phyloP scores from a whole-genome alignment of 148 eudicot genomes.

The Agrostemma githago region DNA sequence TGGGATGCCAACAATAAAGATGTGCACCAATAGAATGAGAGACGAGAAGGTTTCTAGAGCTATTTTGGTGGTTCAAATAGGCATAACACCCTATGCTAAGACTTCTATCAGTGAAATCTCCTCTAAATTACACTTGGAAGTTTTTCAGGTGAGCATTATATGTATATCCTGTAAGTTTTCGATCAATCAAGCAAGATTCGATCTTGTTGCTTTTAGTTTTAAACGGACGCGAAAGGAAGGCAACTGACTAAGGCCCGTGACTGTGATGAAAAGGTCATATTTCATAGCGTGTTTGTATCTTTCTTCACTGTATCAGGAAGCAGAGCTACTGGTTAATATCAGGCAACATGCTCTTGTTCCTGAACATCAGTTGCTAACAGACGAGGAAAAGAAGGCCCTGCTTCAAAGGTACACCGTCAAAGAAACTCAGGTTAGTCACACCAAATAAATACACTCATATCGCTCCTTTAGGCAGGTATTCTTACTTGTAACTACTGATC shows the following conservation, averaged over 20 bases:
- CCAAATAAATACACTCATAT: background rate
- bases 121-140: slow-evolving; percentile 66
- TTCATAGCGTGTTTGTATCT: background rate
- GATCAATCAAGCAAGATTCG: background rate
- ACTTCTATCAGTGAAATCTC: slow-evolving; percentile 63
- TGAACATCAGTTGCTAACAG: slow-evolving; percentile 62
- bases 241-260: no score
- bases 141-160: slow-evolving; percentile 49
- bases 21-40: slow-evolving; percentile 68
- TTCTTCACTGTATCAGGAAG: slow-evolving; percentile 44
- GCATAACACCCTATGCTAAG: slow-evolving; percentile 70
- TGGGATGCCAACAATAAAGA: slow-evolving; percentile 81
- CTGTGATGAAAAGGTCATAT: background rate
- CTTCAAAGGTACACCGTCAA: slow-evolving; percentile 79
- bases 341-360: slow-evolving; percentile 84
- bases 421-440: slow-evolving; percentile 79
- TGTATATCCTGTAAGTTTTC: background rate
- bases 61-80: slow-evolving; percentile 69
- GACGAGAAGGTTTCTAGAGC: slow-evolving; percentile 63
- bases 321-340: slow-evolving; percentile 74
- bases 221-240: no score
- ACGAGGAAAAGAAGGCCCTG: slow-evolving; percentile 78
- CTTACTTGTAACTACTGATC: background rate
- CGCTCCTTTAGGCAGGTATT: background rate
- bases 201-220: background rate